A percentile compares a stretch with the other conserved stretches of the same genome.
These are phyloP conservation scores for Russula brevipes DNA, from an alignment of 768 basidiomycete species.

Conservation along the genomic window DNA sequence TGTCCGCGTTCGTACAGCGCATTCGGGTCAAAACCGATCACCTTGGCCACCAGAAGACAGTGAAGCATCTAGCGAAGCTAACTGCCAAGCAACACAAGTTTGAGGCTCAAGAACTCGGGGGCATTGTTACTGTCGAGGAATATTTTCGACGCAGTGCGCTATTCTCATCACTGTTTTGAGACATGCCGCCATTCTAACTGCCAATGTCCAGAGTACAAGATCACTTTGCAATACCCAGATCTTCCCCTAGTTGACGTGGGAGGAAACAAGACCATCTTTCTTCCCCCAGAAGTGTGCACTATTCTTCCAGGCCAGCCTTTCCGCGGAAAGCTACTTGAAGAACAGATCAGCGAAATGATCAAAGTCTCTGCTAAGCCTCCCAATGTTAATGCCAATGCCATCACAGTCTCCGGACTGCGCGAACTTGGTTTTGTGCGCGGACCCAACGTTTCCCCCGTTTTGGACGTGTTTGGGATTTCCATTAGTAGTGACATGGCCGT, in stretches of 20 bases:
- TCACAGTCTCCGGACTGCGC: conserved; percentile 39
- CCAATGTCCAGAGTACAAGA: conserved; percentile 38
- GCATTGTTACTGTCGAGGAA: conserved; percentile 41
- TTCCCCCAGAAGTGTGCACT: conserved; percentile 47
- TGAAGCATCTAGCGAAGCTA: conserved; percentile 48
- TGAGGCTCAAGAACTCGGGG: conserved; percentile 37
- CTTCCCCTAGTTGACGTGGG: conserved; percentile 48
- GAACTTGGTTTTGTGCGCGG: conserved; percentile 39
- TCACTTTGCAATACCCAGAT: conserved; percentile 35
- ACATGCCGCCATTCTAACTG: neutral
- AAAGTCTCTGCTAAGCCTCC: conserved; percentile 45
- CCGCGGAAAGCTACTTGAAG: conserved; percentile 50
- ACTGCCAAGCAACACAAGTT: conserved; percentile 40
- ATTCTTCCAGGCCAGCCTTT: conserved; percentile 41
- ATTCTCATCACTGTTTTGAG: neutral
- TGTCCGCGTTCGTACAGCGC: conserved; percentile 57
- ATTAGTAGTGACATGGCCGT: conserved; percentile 49
- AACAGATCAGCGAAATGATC: conserved; percentile 51
- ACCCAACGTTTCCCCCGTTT: conserved; percentile 30
- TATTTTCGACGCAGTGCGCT: conserved; percentile 45
- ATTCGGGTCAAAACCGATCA: conserved; percentile 63
- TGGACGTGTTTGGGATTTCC: conserved; percentile 42
- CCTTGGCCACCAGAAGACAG: conserved; percentile 69
- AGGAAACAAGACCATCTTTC: conserved; percentile 37
- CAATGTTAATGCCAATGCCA: conserved; percentile 44